Percentiles rank a stretch among this genome's conserved stretches.
phyloP scores from a whole-genome alignment of 179 eudicot species.

The Vitellaria paradoxa region DNA sequence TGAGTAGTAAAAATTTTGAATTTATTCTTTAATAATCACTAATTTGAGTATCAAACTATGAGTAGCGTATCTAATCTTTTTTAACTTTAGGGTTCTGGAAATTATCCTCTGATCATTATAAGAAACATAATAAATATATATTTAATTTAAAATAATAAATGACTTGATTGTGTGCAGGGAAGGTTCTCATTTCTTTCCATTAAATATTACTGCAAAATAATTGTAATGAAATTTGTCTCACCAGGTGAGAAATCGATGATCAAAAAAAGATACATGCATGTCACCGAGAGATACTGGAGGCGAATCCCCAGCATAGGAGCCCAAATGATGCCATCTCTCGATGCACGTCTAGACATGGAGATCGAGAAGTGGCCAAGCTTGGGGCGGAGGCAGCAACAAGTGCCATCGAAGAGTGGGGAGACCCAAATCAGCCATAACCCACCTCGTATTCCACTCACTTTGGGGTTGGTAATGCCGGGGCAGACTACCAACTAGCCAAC shows the following conservation, averaged over 20 bases:
- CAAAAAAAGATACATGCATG: slow-evolving; percentile 6
- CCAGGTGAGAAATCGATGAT: slow-evolving; percentile 16
- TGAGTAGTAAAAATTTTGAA: no score
- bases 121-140: not conserved
- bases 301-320: not conserved
- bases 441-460: slow-evolving; percentile 10
- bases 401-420: slow-evolving; percentile 18
- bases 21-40: no score
- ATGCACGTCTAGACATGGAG: slow-evolving; percentile 5
- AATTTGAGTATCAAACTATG: not conserved
- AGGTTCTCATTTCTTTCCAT: no score
- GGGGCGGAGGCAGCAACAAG: slow-evolving; percentile 6
- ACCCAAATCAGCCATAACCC: slow-evolving; percentile 12
- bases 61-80: no score
- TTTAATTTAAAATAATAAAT: not conserved
- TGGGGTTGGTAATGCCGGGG: slow-evolving; percentile 6
- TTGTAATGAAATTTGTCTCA: no score
- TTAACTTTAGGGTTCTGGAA: no score
- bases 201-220: no score
- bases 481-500: slow-evolving; percentile 5
- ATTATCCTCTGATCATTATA: no score
- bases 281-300: slow-evolving; percentile 7
- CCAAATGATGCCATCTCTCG: not conserved
- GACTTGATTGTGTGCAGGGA: not conserved
- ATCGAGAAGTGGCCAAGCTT: not conserved